Evolutionary conservation across 2,329 filamentous ascomycete species (phyloP).

Genomic region (Botrytis tulipae): DNA sequence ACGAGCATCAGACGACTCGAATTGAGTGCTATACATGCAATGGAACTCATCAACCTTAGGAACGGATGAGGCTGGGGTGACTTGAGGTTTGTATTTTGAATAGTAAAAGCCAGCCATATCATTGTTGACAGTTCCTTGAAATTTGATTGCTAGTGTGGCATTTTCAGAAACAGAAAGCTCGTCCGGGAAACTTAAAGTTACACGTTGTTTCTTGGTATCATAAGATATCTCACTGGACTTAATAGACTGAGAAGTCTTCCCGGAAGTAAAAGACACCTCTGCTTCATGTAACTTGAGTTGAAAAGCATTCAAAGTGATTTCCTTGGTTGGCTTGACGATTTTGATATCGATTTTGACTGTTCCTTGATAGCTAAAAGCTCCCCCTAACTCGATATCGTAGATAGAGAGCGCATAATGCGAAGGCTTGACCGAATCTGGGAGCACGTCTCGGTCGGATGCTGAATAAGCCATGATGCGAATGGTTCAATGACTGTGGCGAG

Average conservation of each 20-base stretch:
- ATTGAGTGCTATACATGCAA: slow-evolving; percentile 91
- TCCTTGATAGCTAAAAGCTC: slow-evolving; percentile 76
- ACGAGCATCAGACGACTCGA: slow-evolving; percentile 93
- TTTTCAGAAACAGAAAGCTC: slow-evolving; percentile 67
- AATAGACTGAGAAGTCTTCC: slow-evolving; percentile 52
- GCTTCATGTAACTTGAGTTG: slow-evolving; percentile 74
- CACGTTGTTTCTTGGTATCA: slow-evolving; percentile 80
- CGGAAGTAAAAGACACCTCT: slow-evolving; percentile 58
- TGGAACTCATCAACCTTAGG: slow-evolving; percentile 67
- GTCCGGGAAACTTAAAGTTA: slow-evolving; percentile 72
- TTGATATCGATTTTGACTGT: slow-evolving; percentile 76
- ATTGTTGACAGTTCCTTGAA: slow-evolving; percentile 81
- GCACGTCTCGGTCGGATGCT: slow-evolving; percentile 59
- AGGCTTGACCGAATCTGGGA: slow-evolving; percentile 69
- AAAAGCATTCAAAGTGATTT: slow-evolving; percentile 81
- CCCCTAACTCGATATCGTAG: slow-evolving; percentile 69
- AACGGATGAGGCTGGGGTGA: slow-evolving; percentile 70
- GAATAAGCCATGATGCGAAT: slow-evolving; percentile 30
- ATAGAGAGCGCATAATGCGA: slow-evolving; percentile 83
- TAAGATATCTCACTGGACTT: slow-evolving; percentile 70
- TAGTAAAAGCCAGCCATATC: slow-evolving; percentile 93
- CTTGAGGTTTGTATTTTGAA: slow-evolving; percentile 84
- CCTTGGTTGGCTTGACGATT: slow-evolving; percentile 67
- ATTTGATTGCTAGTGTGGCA: slow-evolving; percentile 66
- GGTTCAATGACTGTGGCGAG: neutral